Evolutionary conservation across 2,329 filamentous ascomycete genomes (phyloP), one percentile per base, ranked within the genome.

Genomic region (Fusarium coffeatum): DNA sequence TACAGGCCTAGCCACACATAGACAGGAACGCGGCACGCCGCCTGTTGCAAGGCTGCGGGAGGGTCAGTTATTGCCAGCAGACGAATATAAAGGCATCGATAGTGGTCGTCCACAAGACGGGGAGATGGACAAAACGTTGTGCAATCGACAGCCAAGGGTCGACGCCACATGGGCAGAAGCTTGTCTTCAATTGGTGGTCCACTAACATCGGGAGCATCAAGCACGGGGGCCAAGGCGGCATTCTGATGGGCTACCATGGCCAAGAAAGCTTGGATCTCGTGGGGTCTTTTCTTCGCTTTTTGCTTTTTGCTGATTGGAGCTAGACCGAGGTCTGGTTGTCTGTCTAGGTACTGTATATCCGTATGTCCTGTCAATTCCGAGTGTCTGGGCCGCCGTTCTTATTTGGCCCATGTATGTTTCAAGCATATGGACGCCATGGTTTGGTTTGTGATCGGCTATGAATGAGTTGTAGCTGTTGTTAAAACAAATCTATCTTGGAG

Each of bases 201-300:
- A 79, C 75, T 78, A 71, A 68, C 60, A 62, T 55, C 72, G 71
- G 74, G 59, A 72, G 71, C 65, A 72, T 66, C 56, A 68, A 62
- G 75, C 78, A 79, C 78, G 78, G 71, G 78, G 78, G 69, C 45
- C 41, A 37, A 73, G 48, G 61, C 65, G 66, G 67, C 67, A 45
- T 66, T 64, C 64, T 79, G 76, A 79, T 78, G 75, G 77, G 77
- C 71, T 76, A 72, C 47, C 28, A 55, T 41, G 30, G 51, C 47
- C 55, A 47, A 50, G 51, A 51, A 47, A 59, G 64, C 55, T 68
- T 54, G 30, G 58, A 55, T 55, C 40, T 50, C 55, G 53, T 64
- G 67, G 66, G 66, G 66, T 62, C 60, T 57, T 66, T 37, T 43
- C 20, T 51, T 49, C 34, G 13, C 30, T 27, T 32, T 49, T 51